A percentile compares a stretch with the other conserved stretches of the same genome.
Evolutionary conservation across 2,329 filamentous ascomycete genomes (phyloP).

Genomic region (Mollisia scopiformis): DNA sequence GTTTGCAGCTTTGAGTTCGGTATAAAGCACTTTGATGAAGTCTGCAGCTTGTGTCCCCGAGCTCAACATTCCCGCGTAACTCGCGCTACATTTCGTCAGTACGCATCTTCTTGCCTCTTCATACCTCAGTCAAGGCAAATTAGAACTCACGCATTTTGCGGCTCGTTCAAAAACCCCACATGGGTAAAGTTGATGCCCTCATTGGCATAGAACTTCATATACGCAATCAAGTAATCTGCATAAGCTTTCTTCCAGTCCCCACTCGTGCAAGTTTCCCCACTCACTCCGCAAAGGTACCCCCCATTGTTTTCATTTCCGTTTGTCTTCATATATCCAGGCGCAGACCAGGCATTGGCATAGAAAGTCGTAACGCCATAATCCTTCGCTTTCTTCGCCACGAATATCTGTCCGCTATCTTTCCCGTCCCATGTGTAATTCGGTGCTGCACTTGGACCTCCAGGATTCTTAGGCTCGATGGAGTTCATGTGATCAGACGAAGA

Average conservation of each 20-base stretch:
- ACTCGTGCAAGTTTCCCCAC: conserved; percentile 40
- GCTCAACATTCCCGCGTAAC: conserved; percentile 51
- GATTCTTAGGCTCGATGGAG: conserved; percentile 48
- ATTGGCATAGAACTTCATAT: conserved; percentile 45
- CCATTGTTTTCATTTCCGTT: conserved; percentile 47
- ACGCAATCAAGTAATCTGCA: conserved; percentile 51
- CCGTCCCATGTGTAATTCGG: conserved; percentile 50
- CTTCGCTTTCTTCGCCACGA: conserved; percentile 51
- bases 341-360: conserved; percentile 53
- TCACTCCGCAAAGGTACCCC: conserved; percentile 49
- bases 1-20: conserved; percentile 41
- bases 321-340: conserved; percentile 55
- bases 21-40: conserved; percentile 50
- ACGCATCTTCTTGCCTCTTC: background rate
- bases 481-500: conserved; percentile 37
- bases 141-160: conserved; percentile 38
- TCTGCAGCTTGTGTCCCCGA: conserved; percentile 50
- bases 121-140: too few relatives aligned
- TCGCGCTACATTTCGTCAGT: conserved; percentile 19
- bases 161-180: conserved; percentile 50
- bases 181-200: conserved; percentile 44
- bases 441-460: conserved; percentile 43
- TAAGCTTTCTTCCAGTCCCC: conserved; percentile 53
- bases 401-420: conserved; percentile 53
- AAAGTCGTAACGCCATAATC: conserved; percentile 47